Conservation (phyloP, 2,329 filamentous ascomycete genomes). For the Penicillium sp. region DNA sequence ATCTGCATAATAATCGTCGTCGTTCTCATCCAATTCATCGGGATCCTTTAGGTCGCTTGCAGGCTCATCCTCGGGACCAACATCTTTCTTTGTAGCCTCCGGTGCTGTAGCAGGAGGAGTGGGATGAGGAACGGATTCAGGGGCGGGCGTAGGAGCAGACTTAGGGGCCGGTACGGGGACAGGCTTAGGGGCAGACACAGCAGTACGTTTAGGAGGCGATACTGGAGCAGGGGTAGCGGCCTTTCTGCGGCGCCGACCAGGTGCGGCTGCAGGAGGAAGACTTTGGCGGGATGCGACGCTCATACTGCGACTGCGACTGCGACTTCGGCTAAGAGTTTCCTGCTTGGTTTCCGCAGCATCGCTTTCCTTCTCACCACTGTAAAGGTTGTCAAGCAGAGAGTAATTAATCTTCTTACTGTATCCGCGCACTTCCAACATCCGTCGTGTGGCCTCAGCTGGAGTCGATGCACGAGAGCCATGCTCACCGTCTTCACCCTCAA, state of each 20-base stretch:
- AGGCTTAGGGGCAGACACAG: conserved; percentile 4
- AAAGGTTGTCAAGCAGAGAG: conserved; percentile 40
- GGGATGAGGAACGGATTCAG: conserved; percentile 3
- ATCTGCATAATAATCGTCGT: conserved; percentile 29
- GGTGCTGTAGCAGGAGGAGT: conserved; percentile 16
- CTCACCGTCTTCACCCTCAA: conserved; percentile 53
- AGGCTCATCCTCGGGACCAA: background rate
- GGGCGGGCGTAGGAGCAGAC: background rate
- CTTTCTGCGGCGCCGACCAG: conserved; percentile 1
- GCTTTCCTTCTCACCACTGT: conserved; percentile 38
- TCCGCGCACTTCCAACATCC: conserved; percentile 66
- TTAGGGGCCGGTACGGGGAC: background rate
- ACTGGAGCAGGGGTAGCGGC: background rate
- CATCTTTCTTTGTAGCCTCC: background rate
- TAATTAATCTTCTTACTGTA: conserved; percentile 78
- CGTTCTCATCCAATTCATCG: conserved; percentile 34
- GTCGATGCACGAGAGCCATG: conserved; percentile 66
- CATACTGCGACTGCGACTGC: background rate
- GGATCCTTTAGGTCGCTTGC: conserved; percentile 17
- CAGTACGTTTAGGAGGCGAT: background rate
- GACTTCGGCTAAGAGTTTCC: background rate
- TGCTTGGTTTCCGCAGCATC: conserved; percentile 18
- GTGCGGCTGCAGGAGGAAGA: conserved; percentile 11
- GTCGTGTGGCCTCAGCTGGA: conserved; percentile 67
- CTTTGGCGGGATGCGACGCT: conserved; percentile 1